Conservation (phyloP, 371 early-diverging fungal genomes). For the Phascolomyces articulosus region DNA sequence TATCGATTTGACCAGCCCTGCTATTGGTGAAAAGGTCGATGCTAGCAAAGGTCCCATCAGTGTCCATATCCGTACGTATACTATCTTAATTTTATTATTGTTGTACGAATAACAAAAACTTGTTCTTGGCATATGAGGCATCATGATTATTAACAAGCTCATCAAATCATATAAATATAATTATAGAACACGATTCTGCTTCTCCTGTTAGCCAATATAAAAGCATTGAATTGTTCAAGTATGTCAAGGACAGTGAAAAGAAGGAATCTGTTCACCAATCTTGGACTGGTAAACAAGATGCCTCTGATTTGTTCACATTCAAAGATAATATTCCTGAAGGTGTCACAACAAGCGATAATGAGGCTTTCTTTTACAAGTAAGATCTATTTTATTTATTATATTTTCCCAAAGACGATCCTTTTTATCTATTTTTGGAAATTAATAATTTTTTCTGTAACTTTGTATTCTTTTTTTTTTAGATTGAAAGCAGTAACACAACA, state of each 20-base stretch:
- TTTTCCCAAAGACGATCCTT: not conserved
- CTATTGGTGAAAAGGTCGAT: slow-evolving; percentile 15
- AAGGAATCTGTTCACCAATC: slow-evolving; percentile 16
- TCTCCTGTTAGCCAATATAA: slow-evolving; percentile 19
- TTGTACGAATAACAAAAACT: not conserved
- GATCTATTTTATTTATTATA: not conserved
- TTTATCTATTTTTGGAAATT: not conserved
- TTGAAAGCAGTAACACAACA: slow-evolving; percentile 15
- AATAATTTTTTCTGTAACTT: not conserved
- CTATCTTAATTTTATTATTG: not conserved
- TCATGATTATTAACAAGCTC: not conserved
- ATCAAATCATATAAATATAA: not conserved
- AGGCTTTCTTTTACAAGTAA: slow-evolving; percentile 30
- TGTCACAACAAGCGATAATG: not conserved
- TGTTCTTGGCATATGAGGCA: not conserved
- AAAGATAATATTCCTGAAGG: slow-evolving; percentile 16
- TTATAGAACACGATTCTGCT: slow-evolving; percentile 16
- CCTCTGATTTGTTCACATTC: slow-evolving; percentile 14
- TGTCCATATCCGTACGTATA: slow-evolving; percentile 8
- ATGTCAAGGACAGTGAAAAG: slow-evolving; percentile 9
- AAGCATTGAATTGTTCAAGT: slow-evolving; percentile 14
- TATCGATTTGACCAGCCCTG: slow-evolving; percentile 18
- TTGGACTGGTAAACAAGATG: slow-evolving; percentile 12
- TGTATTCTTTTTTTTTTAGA: slow-evolving; percentile 12
- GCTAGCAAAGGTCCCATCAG: slow-evolving; percentile 9